Evolutionary conservation across 495 filamentous ascomycete genomes (phyloP), one percentile per base, ranked within the genome.

Genomic region (Aspergillus wentii): DNA sequence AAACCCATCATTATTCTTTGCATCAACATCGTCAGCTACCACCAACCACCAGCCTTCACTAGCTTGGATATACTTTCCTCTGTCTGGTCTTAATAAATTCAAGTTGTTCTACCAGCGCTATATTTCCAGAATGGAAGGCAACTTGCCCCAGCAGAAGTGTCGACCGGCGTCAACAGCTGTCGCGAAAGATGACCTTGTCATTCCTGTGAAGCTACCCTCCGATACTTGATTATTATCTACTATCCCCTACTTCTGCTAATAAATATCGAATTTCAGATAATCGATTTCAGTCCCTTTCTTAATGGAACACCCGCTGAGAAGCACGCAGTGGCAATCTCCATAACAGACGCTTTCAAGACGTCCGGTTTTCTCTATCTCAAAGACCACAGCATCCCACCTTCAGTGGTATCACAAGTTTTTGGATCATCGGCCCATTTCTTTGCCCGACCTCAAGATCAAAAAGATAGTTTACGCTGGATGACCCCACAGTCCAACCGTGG

Each of bases 331-430:
- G 90, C 88, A 2, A 54, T 76, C 18, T 72, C 81, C 25, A 79
- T 96, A 42, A 77, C 89, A 17, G 49, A 76, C 16, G 90, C 86
- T 14, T 95, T 97, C 65, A 83, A 85, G 40, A 80, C 73, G 7
- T 86, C 87, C 4, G 91, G 91, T 21, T 97, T 96, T 62, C 75
- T 95, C 52, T 97, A 96, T 61, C 77, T 97, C 29, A 85, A 79
- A 35, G 79, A 89, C 53, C 83, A 87, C 51, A 65, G 69, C 13
- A 85, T 97, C 38, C 69, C 83, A 0, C 58, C 75, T 8, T 62
- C 72, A 11, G 70, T 73, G n/a, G 52, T 85, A 10, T 52, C 68
- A 22, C 54, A 59, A 17, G 78, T 86, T 37, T 96, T 95, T 57
- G 49, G 62, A 26, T 74, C 78, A 17, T 94, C 87, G 1, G 79